Conservation (phyloP, 331 rosid genomes). For the Cydonia oblonga region DNA sequence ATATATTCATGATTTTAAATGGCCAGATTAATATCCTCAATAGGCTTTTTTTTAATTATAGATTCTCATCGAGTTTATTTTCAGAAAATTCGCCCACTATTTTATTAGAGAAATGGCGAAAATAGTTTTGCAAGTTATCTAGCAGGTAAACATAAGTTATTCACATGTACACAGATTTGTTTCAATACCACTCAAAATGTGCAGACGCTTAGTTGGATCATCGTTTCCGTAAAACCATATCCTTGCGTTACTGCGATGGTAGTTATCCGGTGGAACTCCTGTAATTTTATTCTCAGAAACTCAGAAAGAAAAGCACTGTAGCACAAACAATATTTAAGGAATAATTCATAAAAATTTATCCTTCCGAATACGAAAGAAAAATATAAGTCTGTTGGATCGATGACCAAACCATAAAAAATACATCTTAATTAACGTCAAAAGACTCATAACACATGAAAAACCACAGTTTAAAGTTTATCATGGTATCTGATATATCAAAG, state of each 20-base stretch:
- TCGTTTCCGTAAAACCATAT: conserved; percentile 98
- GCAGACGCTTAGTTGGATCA: conserved; percentile 80
- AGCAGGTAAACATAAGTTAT: not conserved
- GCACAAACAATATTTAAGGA: not conserved
- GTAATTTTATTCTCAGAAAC: not conserved
- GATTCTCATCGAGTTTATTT: not conserved
- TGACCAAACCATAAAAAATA: too few species aligned
- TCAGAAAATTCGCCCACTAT: not conserved
- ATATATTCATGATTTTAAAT: not conserved
- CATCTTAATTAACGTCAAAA: too few species aligned
- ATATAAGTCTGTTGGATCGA: not conserved
- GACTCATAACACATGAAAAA: not conserved
- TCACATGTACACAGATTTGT: not conserved
- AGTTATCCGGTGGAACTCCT: conserved; percentile 88
- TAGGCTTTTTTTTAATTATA: not conserved
- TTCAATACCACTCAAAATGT: conserved; percentile 61
- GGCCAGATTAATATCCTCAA: not conserved
- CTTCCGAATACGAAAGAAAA: not conserved
- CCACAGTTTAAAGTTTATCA: not conserved
- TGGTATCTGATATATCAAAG: not conserved
- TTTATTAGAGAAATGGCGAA: not conserved
- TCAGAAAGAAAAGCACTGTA: too few species aligned
- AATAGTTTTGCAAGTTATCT: not conserved
- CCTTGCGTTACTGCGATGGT: conserved; percentile 83
- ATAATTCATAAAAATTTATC: not conserved